Percentiles rank a stretch among this genome's conserved stretches.
These are phyloP conservation scores for Datisca glomerata DNA, from an alignment of 306 rosid genomes.

Conservation along the genomic window DNA sequence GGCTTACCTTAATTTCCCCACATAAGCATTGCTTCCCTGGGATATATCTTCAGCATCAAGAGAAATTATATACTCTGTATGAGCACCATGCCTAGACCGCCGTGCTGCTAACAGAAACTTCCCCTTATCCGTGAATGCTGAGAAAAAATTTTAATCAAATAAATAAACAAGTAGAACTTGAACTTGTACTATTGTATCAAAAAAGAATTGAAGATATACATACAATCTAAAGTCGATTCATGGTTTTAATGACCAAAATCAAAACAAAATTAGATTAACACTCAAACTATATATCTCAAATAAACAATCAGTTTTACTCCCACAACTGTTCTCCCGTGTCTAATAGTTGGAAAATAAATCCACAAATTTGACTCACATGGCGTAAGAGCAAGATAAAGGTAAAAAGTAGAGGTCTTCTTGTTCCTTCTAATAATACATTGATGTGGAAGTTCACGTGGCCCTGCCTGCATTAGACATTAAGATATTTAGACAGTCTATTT, in stretches of 20 bases:
- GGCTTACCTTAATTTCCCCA: conserved; percentile 83
- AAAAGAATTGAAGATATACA: too few species aligned
- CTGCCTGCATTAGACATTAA: conserved; percentile 66
- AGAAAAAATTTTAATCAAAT: too few species aligned
- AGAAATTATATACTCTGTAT: conserved; percentile 80
- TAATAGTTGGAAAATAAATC: conserved; percentile 1
- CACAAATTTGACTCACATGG: conserved; percentile 59
- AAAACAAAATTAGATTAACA: not conserved
- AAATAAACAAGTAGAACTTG: too few species aligned
- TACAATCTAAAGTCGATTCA: too few species aligned
- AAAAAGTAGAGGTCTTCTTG: conserved; percentile 81
- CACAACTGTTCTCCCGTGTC: not conserved
- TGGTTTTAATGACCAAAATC: not conserved
- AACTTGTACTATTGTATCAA: too few species aligned
- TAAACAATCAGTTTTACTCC: not conserved
- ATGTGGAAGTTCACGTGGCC: conserved; percentile 61
- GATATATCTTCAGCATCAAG: conserved; percentile 81
- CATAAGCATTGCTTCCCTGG: conserved; percentile 95
- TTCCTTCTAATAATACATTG: conserved; percentile 83
- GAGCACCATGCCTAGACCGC: conserved; percentile 84
- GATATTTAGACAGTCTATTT: conserved; percentile 10
- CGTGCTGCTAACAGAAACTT: conserved; percentile 91
- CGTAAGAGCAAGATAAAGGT: conserved; percentile 67
- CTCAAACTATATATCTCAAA: not conserved
- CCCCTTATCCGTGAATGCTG: conserved; percentile 92